phyloP scores from a whole-genome alignment of 192 early-diverging fungal species.

The Podila minutissima region DNA sequence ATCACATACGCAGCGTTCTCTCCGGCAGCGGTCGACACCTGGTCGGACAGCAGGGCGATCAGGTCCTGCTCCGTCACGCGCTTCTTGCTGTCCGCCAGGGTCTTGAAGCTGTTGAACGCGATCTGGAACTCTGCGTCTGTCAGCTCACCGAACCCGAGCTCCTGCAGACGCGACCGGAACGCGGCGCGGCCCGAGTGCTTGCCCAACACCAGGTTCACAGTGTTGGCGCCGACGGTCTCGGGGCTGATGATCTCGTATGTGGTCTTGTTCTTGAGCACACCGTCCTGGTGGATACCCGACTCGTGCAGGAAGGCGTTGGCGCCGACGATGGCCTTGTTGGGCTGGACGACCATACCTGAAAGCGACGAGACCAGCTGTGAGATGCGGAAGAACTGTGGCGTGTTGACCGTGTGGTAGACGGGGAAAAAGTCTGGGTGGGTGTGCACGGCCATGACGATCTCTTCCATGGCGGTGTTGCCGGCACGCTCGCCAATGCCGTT shows the following conservation, averaged over 20 bases:
- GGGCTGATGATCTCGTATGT: slow-evolving; percentile 99
- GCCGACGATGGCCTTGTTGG: slow-evolving; percentile 99
- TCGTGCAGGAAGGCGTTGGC: slow-evolving; percentile 97
- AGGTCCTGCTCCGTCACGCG: slow-evolving; percentile 91
- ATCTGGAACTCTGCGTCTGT: slow-evolving; percentile 71
- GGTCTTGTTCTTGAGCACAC: slow-evolving; percentile 93
- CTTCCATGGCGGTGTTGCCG: slow-evolving; percentile 96
- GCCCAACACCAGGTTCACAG: slow-evolving; percentile 87
- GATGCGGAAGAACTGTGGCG: slow-evolving; percentile 83
- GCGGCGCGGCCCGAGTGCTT: slow-evolving; percentile 98
- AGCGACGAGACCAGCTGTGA: slow-evolving; percentile 90
- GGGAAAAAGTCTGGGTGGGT: slow-evolving; percentile 92
- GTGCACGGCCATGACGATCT: slow-evolving; percentile 95
- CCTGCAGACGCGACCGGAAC: slow-evolving; percentile 81
- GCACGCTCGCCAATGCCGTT: slow-evolving; percentile 99
- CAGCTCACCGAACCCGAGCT: slow-evolving; percentile 78
- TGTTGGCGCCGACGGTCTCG: slow-evolving; percentile 89
- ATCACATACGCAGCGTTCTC: slow-evolving; percentile 70
- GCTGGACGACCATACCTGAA: slow-evolving; percentile 95
- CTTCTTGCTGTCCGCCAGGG: slow-evolving; percentile 92
- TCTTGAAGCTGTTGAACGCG: slow-evolving; percentile 91
- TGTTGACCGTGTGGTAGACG: slow-evolving; percentile 93
- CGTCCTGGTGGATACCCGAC: slow-evolving; percentile 98
- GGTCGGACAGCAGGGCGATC: slow-evolving; percentile 85
- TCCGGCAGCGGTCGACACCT: slow-evolving; percentile 54